phyloP scores from a whole-genome alignment of 2,329 filamentous ascomycete genomes.

The Fusarium cyanostomum region DNA sequence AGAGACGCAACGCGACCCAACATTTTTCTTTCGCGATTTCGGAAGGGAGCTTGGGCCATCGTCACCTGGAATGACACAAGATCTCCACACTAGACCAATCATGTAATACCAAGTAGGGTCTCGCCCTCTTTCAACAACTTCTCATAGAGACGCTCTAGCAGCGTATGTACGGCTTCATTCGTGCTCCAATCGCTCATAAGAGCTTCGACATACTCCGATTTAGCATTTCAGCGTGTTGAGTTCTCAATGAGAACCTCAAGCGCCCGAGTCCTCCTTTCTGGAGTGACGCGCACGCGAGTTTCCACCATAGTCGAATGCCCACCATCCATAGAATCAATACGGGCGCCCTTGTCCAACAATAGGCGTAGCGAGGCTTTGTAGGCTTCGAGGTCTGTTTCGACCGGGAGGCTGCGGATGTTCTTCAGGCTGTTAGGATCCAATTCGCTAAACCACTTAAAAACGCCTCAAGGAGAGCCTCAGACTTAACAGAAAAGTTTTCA shows the following conservation, averaged over 20 bases:
- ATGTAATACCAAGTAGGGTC: not conserved
- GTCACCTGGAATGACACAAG: not conserved
- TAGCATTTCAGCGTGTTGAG: not conserved
- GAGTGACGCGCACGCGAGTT: not conserved
- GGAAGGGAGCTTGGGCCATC: not conserved
- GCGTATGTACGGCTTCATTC: too few species aligned
- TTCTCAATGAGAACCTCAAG: slow-evolving; percentile 10
- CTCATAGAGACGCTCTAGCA: not conserved
- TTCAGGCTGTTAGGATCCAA: not conserved
- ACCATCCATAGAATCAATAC: not conserved
- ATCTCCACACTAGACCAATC: not conserved
- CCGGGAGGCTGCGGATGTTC: rapidly evolving
- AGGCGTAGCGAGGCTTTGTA: not conserved
- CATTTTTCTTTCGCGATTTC: not conserved
- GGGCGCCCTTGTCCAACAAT: not conserved
- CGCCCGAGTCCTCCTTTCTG: not conserved
- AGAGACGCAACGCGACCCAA: not conserved
- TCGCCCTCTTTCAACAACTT: not conserved
- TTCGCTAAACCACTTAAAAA: not conserved
- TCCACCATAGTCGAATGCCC: not conserved
- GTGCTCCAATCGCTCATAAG: not conserved
- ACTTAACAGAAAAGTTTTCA: not conserved
- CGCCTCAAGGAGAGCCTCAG: not conserved
- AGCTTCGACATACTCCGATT: not conserved
- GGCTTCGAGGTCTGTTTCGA: not conserved